Evolutionary conservation across 2,329 filamentous ascomycete species (phyloP), one percentile per base, ranked within the genome.

Genomic region (Colletotrichum sp.): DNA sequence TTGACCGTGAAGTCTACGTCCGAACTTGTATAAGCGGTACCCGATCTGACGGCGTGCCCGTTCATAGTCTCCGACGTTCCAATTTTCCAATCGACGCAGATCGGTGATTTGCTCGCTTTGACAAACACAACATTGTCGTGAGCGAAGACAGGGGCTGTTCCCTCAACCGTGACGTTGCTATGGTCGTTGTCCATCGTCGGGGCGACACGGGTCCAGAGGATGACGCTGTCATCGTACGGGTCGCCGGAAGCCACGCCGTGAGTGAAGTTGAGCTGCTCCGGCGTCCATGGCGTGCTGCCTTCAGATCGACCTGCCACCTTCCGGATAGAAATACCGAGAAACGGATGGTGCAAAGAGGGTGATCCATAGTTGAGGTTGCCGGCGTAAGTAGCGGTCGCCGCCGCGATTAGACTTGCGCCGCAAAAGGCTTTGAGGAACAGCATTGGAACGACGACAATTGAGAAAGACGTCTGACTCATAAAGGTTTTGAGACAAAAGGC

Each of bases 1-100:
- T 95, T 95, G 76, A 95, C 86, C 0, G 94, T 95, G 81, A 93
- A 96, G 81, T 96, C 94, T 63, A 95, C 91, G 81, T 95, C 94
- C 1, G 91, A 93, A 44, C 90, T 94, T 0, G 94, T 95, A 80
- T 92, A 95, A 2, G 89, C 92, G 30, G 85, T 89, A 5, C 94
- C 94, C 2, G 85, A 86, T 67, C 89, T 86, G 3, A 90, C 90
- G 39, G 90, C 85, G 6, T 72, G 69, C 1, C 80, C 76, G 16
- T 83, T 68, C 24, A 85, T 82, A 64, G 87, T 81, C 78, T 89
- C 87, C 21, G 44, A 52, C 6, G 85, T 84, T 13, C 88, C 87
- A 18, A 95, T 89, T 72, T 89, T 90, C 87, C 92, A 95, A 39
- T 92, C 88, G 1, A 95, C 89, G 79, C 94, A 95, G 36, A 95